A percentile compares a stretch with the other conserved stretches of the same genome.
Conservation (phyloP, 2,329 filamentous ascomycete species). For the Colletotrichum tamarilloi region DNA sequence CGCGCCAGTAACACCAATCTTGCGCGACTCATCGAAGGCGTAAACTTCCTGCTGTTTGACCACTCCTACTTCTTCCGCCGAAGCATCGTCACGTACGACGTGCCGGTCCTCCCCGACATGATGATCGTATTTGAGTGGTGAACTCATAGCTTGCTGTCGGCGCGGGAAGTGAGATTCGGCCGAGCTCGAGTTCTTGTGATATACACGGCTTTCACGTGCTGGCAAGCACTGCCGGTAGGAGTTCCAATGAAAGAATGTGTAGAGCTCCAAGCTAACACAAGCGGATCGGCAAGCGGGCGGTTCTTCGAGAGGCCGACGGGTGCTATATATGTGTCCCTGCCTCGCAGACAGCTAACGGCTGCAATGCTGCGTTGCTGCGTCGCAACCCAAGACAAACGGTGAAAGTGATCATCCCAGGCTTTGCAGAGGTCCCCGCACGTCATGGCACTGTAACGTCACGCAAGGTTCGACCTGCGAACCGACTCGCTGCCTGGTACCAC, state of each 20-base stretch:
- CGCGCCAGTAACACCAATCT: slow-evolving; percentile 64
- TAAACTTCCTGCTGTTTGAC: slow-evolving; percentile 44
- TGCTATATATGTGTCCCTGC: slow-evolving; percentile 14
- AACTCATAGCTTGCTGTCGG: slow-evolving; percentile 4
- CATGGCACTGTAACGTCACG: slow-evolving; percentile 34
- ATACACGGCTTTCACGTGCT: neutral
- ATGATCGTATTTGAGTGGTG: slow-evolving; percentile 20
- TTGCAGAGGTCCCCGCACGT: slow-evolving; percentile 18
- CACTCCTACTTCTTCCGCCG: neutral
- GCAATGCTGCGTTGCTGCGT: neutral
- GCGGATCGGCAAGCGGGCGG: neutral
- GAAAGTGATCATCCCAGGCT: slow-evolving; percentile 21
- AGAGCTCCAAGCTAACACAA: neutral
- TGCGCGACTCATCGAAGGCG: slow-evolving; percentile 53
- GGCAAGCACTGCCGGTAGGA: neutral
- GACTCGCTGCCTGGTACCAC: slow-evolving; percentile 3
- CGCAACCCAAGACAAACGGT: slow-evolving; percentile 13
- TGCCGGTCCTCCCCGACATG: slow-evolving; percentile 11
- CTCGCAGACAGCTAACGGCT: neutral
- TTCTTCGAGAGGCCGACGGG: neutral
- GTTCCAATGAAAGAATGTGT: neutral
- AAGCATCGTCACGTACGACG: neutral
- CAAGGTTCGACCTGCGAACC: slow-evolving; percentile 7
- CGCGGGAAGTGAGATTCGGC: neutral
- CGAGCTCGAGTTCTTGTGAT: neutral